Percentiles rank a stretch among this genome's conserved stretches.
These are phyloP conservation scores for Cucumis melo DNA, from an alignment of 306 rosid genomes.

Conservation along the genomic window DNA sequence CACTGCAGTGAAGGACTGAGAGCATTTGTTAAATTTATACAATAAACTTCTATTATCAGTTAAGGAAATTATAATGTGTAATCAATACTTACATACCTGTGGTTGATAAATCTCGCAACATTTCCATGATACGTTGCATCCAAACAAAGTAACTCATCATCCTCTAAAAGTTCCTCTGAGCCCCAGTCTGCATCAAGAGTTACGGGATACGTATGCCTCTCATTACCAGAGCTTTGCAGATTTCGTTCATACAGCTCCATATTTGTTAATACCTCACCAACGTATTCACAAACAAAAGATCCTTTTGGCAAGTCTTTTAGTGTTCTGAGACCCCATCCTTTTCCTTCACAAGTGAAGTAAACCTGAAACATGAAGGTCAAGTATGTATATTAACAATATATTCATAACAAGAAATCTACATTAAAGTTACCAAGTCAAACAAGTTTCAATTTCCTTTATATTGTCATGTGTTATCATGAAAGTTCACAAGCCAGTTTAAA, in stretches of 20 bases:
- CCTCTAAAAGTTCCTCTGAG: constrained; percentile 50
- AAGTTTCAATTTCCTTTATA: neutral
- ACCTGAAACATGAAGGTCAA: constrained; percentile 35
- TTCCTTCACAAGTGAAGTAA: constrained; percentile 48
- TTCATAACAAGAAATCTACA: neutral
- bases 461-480: neutral
- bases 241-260: constrained; percentile 57
- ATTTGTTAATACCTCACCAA: constrained; percentile 80
- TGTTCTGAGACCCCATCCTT: constrained; percentile 88
- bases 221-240: constrained; percentile 23
- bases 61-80: neutral
- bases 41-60: neutral
- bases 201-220: constrained; percentile 82
- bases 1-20: neutral
- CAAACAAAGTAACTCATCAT: constrained; percentile 86
- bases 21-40: neutral
- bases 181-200: constrained; percentile 94
- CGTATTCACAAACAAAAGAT: constrained; percentile 69
- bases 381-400: neutral
- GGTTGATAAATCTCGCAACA: constrained; percentile 90
- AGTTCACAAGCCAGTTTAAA: neutral
- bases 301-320: constrained; percentile 68
- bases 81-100: constrained; percentile 35
- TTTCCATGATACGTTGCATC: constrained; percentile 83
- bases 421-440: neutral